Evolutionary conservation across 2,329 filamentous ascomycete species (phyloP).

Genomic region (Ascochyta clinopodiicola): DNA sequence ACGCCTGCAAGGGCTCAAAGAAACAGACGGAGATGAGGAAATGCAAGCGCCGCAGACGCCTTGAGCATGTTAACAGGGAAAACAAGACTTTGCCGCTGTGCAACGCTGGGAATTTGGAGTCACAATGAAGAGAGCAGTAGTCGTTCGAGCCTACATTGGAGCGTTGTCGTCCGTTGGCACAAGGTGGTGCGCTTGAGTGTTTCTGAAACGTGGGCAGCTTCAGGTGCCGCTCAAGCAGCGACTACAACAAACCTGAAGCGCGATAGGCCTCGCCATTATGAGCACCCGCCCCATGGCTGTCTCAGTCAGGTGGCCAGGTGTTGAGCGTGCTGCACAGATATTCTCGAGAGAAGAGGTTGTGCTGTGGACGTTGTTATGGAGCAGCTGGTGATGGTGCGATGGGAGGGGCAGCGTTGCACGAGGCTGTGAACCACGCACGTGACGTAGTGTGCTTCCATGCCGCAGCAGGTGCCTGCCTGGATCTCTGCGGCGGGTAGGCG

Average conservation of each 20-base stretch:
- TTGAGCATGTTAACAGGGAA: conserved; percentile 46
- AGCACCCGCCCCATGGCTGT: conserved; percentile 34
- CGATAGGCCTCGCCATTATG: conserved; percentile 40
- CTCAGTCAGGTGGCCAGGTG: conserved; percentile 27
- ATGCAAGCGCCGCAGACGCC: conserved; percentile 42
- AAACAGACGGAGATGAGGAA: conserved; percentile 38
- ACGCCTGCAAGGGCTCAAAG: conserved; percentile 36
- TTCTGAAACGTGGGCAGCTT: conserved; percentile 46
- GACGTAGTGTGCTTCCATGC: neutral
- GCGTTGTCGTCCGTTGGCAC: conserved; percentile 45
- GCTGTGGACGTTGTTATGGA: neutral
- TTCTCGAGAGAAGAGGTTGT: neutral
- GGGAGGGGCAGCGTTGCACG: neutral
- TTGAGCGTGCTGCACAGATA: neutral
- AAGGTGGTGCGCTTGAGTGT: conserved; percentile 38
- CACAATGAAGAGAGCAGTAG: conserved; percentile 32
- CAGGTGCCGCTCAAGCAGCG: conserved; percentile 44
- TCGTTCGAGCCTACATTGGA: conserved; percentile 37
- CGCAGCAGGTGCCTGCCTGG: neutral
- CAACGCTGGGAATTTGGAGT: conserved; percentile 31
- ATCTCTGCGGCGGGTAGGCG: neutral
- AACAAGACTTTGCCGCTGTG: conserved; percentile 33
- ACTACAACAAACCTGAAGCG: conserved; percentile 49
- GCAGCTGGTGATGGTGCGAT: neutral
- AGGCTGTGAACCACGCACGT: conserved; percentile 3